Conservation (phyloP, 352 stramenopile genomes). For the Elongisporangium prolatum region DNA sequence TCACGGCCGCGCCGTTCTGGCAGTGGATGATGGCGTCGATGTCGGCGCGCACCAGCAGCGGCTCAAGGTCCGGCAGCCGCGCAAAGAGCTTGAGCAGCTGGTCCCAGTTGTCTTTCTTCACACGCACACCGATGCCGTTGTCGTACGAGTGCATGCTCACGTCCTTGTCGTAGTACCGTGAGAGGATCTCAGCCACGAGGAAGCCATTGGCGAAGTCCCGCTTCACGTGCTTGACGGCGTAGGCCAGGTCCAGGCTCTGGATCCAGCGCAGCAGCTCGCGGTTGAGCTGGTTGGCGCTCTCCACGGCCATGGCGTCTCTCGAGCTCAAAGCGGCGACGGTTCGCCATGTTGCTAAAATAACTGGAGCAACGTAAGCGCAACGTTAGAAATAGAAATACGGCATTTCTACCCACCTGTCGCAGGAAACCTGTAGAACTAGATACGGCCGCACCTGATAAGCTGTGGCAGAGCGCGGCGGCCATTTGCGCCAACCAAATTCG, state of each 20-base stretch:
- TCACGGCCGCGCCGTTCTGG: conserved; percentile 81
- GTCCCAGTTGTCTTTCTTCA: conserved; percentile 92
- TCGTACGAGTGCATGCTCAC: conserved; percentile 92
- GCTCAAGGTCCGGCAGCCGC: conserved; percentile 69
- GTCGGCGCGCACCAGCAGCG: conserved; percentile 40
- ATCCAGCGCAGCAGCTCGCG: conserved; percentile 91
- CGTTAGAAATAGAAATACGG: not conserved
- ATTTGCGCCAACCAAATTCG: conserved; percentile 21
- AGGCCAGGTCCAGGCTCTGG: conserved; percentile 90
- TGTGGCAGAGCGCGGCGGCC: conserved; percentile 6
- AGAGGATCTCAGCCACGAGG: conserved; percentile 89
- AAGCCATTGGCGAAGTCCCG: conserved; percentile 90
- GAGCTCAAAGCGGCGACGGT: not conserved
- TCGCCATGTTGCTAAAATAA: not conserved
- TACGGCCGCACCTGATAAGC: conserved; percentile 2
- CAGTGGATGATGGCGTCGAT: conserved; percentile 88
- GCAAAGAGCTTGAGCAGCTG: conserved; percentile 80
- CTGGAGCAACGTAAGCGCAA: not conserved
- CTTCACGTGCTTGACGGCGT: conserved; percentile 94
- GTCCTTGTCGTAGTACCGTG: conserved; percentile 91
- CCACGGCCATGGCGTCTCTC: conserved; percentile 11
- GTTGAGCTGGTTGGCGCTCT: conserved; percentile 68
- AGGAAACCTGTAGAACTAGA: conserved; percentile 5
- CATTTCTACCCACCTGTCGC: not conserved
- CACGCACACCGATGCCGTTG: conserved; percentile 87